Percentiles rank a stretch among this genome's conserved stretches.
Conservation (phyloP, 2,329 filamentous ascomycete species). For the Arthrobotrys sphaeroides region DNA sequence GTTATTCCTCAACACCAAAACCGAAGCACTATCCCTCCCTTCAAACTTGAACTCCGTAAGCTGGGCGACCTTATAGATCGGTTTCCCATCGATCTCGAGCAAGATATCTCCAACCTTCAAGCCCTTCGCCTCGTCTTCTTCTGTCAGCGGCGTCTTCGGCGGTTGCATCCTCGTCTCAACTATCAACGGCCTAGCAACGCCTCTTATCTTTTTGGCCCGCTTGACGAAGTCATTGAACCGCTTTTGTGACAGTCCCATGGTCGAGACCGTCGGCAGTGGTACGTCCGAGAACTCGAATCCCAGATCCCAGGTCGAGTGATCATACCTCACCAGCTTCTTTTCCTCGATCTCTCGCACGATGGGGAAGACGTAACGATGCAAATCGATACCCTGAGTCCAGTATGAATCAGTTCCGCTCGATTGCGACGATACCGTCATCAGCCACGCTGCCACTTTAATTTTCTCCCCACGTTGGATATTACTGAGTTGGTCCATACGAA, state of each 20-base stretch:
- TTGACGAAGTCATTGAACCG: conserved; percentile 58
- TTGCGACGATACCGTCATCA: conserved; percentile 58
- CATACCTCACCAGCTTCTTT: conserved; percentile 39
- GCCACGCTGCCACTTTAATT: conserved; percentile 57
- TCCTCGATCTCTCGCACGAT: conserved; percentile 56
- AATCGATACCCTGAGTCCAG: conserved; percentile 58
- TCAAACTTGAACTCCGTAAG: conserved; percentile 57
- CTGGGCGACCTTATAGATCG: conserved; percentile 57
- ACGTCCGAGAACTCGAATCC: conserved; percentile 58
- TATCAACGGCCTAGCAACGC: conserved; percentile 57
- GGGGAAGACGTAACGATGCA: conserved; percentile 58
- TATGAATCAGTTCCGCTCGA: conserved; percentile 57
- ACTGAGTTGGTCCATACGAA: conserved; percentile 55
- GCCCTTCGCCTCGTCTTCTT: conserved; percentile 55
- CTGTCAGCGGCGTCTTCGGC: conserved; percentile 31
- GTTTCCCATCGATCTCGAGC: conserved; percentile 57
- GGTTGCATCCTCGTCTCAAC: conserved; percentile 58
- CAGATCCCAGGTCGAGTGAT: conserved; percentile 55
- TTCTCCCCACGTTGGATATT: conserved; percentile 53
- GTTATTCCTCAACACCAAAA: conserved; percentile 57
- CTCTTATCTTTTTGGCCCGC: conserved; percentile 57
- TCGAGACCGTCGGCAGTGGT: conserved; percentile 57
- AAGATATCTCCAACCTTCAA: conserved; percentile 58
- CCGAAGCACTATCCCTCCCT: conserved; percentile 56
- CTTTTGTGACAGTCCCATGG: conserved; percentile 57